A percentile compares a stretch with the other conserved stretches of the same genome.
Conservation (phyloP, 805 yeast genomes). For the Kodamaea sagamina region DNA sequence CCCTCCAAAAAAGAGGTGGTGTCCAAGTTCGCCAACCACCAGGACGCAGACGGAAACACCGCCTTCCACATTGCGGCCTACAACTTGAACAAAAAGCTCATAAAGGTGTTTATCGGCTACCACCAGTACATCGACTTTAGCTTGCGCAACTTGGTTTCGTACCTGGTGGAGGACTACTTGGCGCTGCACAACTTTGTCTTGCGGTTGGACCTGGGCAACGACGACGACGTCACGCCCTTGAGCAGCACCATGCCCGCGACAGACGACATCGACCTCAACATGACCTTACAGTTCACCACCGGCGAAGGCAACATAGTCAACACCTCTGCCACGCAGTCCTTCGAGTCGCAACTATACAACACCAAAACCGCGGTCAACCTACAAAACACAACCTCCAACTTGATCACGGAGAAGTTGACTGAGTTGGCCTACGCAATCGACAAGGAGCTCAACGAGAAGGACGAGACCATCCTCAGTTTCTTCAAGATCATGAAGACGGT, state of each 20-base stretch:
- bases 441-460: conserved; percentile 39
- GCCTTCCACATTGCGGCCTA: conserved; percentile 86
- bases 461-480: conserved; percentile 31
- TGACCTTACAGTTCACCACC: conserved; percentile 7
- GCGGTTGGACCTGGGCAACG: conserved; percentile 20
- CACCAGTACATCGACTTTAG: conserved; percentile 28
- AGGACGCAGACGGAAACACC: conserved; percentile 92
- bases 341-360: conserved; percentile 39
- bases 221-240: neutral
- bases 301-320: conserved; percentile 6
- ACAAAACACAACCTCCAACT: conserved; percentile 35
- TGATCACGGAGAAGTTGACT: conserved; percentile 40
- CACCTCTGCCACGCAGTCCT: conserved; percentile 13
- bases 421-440: conserved; percentile 41
- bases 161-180: conserved; percentile 30
- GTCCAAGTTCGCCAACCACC: conserved; percentile 69
- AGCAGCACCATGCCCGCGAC: neutral
- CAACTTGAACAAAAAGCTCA: conserved; percentile 25
- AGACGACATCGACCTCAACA: neutral
- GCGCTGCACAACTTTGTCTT: conserved; percentile 31
- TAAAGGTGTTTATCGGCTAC: conserved; percentile 25
- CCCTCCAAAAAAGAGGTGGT: conserved; percentile 24
- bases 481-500: conserved; percentile 27
- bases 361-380: conserved; percentile 37
- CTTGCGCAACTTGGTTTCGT: conserved; percentile 28